Conservation (phyloP, 2,329 filamentous ascomycete genomes). For the Fusarium fracticaudum region DNA sequence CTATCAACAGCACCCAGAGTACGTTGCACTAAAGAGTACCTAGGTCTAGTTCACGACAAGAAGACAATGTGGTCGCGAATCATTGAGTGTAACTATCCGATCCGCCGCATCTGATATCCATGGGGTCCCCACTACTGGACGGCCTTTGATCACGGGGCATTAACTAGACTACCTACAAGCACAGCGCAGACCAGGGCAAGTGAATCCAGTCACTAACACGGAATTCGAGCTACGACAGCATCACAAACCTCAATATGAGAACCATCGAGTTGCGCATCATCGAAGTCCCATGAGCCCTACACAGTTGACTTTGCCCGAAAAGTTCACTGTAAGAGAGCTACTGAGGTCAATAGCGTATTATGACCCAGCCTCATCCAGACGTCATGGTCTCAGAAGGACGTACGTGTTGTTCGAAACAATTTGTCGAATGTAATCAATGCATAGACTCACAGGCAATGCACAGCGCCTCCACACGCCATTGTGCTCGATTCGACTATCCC, state of each 20-base stretch:
- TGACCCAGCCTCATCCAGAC: constrained; percentile 30
- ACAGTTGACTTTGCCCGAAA: background rate
- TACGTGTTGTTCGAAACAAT: constrained; percentile 32
- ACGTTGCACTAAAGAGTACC: background rate
- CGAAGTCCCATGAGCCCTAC: constrained; percentile 20
- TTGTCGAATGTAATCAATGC: background rate
- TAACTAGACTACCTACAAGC: background rate
- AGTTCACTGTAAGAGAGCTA: constrained; percentile 5
- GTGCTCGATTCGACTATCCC: constrained; percentile 8
- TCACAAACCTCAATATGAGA: constrained; percentile 1
- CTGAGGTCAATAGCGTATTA: constrained; percentile 26
- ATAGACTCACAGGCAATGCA: constrained; percentile 21
- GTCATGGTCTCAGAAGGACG: constrained; percentile 44
- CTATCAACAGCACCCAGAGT: background rate
- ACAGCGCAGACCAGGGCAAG: background rate
- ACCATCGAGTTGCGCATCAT: constrained; percentile 17
- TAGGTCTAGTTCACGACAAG: background rate
- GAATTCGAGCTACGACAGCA: constrained; percentile 25
- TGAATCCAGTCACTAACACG: constrained; percentile 34
- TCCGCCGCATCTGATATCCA: background rate
- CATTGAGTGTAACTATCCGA: background rate
- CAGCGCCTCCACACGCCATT: constrained; percentile 23
- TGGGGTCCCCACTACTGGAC: background rate
- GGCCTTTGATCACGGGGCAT: constrained; percentile 27
- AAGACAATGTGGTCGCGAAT: background rate